Conservation (phyloP, 495 filamentous ascomycete species). For the Penicillium fimorum region DNA sequence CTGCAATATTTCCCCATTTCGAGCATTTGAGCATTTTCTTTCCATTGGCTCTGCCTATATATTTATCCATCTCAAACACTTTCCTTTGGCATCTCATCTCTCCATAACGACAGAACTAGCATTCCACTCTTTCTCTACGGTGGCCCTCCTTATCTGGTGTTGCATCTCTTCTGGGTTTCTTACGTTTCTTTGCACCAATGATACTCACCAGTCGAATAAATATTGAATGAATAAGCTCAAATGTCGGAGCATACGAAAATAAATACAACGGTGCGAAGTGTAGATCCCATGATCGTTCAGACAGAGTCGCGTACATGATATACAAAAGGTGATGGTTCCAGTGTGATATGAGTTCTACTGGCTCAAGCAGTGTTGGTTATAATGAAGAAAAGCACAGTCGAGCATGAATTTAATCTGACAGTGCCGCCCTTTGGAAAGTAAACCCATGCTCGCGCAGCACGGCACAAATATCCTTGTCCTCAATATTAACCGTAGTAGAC, state of each 20-base stretch:
- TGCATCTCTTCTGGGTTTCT: not conserved
- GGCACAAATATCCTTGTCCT: constrained; percentile 18
- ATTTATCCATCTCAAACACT: not conserved
- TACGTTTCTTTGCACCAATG: not conserved
- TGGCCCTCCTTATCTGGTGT: not conserved
- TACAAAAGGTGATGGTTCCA: not conserved
- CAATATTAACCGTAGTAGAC: constrained; percentile 12
- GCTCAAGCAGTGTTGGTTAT: not conserved
- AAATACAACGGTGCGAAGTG: not conserved
- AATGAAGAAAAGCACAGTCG: not conserved
- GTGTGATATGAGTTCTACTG: not conserved
- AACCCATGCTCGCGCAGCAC: constrained; percentile 31
- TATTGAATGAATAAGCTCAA: not conserved
- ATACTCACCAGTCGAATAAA: not conserved
- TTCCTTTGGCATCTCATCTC: not conserved
- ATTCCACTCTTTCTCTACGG: not conserved
- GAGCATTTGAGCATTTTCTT: not conserved
- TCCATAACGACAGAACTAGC: not conserved
- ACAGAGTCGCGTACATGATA: too few relatives aligned
- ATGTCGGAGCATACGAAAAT: not conserved
- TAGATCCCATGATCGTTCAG: too few relatives aligned
- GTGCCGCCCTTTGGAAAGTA: constrained; percentile 22
- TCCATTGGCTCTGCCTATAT: not conserved
- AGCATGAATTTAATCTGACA: constrained; percentile 4
- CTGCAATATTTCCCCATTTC: not conserved